Percentiles rank a stretch among this genome's conserved stretches.
phyloP scores from a whole-genome alignment of 2,329 filamentous ascomycete species.

The Xylariales sp. region DNA sequence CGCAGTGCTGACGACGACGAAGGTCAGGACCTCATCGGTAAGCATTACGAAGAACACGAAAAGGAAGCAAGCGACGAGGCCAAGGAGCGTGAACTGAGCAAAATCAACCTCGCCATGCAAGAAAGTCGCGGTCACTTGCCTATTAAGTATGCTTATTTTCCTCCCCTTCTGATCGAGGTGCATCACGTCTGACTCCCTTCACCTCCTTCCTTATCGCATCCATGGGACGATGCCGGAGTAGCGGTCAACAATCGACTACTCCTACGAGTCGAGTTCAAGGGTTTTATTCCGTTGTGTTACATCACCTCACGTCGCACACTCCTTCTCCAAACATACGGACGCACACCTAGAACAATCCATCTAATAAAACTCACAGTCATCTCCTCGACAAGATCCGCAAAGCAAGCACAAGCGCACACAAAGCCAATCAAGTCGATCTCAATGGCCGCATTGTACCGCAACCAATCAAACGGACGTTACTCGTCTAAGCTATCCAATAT shows the following conservation, averaged over 20 bases:
- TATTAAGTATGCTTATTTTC: slow-evolving; percentile 47
- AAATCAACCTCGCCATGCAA: slow-evolving; percentile 48
- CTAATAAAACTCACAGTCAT: slow-evolving; percentile 9
- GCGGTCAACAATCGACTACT: slow-evolving; percentile 9
- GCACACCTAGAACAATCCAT: too few relatives aligned
- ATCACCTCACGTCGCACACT: too few relatives aligned
- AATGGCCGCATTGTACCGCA: slow-evolving; percentile 8
- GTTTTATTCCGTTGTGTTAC: too few relatives aligned
- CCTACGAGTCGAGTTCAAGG: too few relatives aligned
- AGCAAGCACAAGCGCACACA: slow-evolving; percentile 2
- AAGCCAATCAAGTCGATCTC: background rate
- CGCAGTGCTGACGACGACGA: slow-evolving; percentile 54
- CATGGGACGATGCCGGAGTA: slow-evolving; percentile 7
- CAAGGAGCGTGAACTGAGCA: slow-evolving; percentile 28
- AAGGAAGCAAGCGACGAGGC: slow-evolving; percentile 44
- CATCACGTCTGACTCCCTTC: slow-evolving; percentile 15
- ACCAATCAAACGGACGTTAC: slow-evolving; percentile 10
- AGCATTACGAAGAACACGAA: slow-evolving; percentile 59
- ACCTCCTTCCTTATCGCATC: slow-evolving; percentile 2
- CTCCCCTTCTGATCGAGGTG: slow-evolving; percentile 29
- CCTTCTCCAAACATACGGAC: too few relatives aligned
- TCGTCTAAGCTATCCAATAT: slow-evolving; percentile 13
- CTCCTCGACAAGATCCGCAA: slow-evolving; percentile 12
- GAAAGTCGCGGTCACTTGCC: slow-evolving; percentile 53
- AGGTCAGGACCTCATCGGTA: slow-evolving; percentile 51